phyloP scores from a whole-genome alignment of 1,284 basidiomycete genomes.

The Sparassis latifolia region DNA sequence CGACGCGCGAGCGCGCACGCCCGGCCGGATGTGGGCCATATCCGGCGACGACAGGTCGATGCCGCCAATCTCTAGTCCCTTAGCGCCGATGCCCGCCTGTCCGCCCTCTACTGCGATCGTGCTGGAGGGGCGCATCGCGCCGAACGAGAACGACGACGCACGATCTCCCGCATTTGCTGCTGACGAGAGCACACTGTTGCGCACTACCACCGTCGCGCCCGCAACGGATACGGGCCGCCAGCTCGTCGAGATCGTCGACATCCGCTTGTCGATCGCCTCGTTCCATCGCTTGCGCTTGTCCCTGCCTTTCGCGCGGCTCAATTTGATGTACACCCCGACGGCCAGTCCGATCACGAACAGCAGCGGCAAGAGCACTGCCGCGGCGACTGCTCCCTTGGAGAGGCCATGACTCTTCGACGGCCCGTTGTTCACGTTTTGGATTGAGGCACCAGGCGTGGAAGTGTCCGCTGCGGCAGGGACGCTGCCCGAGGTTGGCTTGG shows the following conservation, averaged over 20 bases:
- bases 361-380: conserved; percentile 71
- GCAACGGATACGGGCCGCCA: conserved; percentile 72
- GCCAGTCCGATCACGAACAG: conserved; percentile 46
- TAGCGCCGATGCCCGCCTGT: conserved; percentile 37
- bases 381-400: conserved; percentile 66
- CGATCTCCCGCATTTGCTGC: conserved; percentile 29
- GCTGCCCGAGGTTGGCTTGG: conserved; percentile 37
- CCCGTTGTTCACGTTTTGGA: conserved; percentile 29
- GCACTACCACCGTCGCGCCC: conserved; percentile 67
- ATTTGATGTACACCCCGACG: conserved; percentile 45
- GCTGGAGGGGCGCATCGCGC: conserved; percentile 45
- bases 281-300: conserved; percentile 67
- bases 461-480: conserved; percentile 38
- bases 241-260: conserved; percentile 72
- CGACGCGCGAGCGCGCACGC: conserved; percentile 31
- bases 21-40: conserved; percentile 50
- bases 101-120: conserved; percentile 37
- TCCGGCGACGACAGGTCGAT: conserved; percentile 24
- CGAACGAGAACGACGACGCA: conserved; percentile 50
- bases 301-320: conserved; percentile 42
- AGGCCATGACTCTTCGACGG: conserved; percentile 28
- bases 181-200: conserved; percentile 57
- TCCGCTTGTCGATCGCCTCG: conserved; percentile 70
- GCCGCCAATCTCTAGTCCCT: conserved; percentile 14
- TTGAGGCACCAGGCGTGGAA: conserved; percentile 14